Base-by-base conservation (phyloP, 2,329 filamentous ascomycete species). In the Clarireedia monteithiana region DNA sequence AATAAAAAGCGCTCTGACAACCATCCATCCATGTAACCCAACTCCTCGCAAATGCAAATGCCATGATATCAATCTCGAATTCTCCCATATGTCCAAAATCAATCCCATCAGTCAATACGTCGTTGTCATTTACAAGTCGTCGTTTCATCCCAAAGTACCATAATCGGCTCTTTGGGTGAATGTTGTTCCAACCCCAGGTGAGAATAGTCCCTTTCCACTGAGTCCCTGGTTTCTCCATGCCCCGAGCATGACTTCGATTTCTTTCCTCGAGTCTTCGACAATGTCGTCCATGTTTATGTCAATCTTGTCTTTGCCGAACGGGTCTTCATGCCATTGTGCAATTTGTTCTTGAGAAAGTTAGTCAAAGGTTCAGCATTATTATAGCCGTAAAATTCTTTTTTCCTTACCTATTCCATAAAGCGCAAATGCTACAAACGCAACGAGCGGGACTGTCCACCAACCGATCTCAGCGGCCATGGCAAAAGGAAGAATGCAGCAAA, bases 221-320 rank as follows among this genome's bases (percentile, higher is more conserved):
- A 53, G 30, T 34, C 64, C 66, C 54, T 67, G 65, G 6, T 59
- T 68, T 57, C 67, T 65, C 82, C 82, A 85, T 66, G 83, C 81
- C 14, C 76, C 74, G 24, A 85, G 64, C 62, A 84, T 68, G 6
- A 82, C 81, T 59, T 76, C 75, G 17, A 82, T 75, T 68, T 85
- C 82, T 40, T 73, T 73, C 58, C 79, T 71, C 45, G 80, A 72
- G 65, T 86, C 83, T 60, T 83, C 81, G 2, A 81, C 78, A 50
- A 85, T 79, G 3, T 80, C 81, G 66, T 85, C 82, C 76, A 85
- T 83, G 65, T 84, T 84, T 69, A 86, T 85, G 65, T 85, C 82
- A 56, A 84, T 84, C 64, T 78, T 76, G 60, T 84, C 82, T 55
- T 82, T 82, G 2, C 83, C 83, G 65, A 86, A 85, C 1, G 83